Evolutionary conservation across 2,329 filamentous ascomycete genomes (phyloP).

Genomic region (Fusarium poae): DNA sequence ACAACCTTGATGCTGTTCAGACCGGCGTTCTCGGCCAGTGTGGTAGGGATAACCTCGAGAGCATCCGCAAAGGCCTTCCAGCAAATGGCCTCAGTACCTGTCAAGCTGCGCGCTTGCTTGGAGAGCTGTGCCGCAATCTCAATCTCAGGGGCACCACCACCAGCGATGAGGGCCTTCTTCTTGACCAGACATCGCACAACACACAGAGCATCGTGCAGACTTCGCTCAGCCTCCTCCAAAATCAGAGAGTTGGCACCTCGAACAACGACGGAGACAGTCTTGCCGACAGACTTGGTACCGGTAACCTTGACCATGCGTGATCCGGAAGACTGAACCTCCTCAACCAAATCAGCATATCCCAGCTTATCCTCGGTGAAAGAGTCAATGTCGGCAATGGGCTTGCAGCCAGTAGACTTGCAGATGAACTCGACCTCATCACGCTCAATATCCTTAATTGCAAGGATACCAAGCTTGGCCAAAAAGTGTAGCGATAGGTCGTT

Average conservation of each 20-base stretch:
- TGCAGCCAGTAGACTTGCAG: constrained; percentile 99
- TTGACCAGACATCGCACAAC: constrained; percentile 98
- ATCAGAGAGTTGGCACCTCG: constrained; percentile 95
- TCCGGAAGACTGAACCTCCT: constrained; percentile 89
- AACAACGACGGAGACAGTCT: constrained; percentile 94
- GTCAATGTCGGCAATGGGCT: constrained; percentile 97
- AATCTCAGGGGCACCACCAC: constrained; percentile 95
- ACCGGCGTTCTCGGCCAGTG: constrained; percentile 95
- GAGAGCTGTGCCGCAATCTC: constrained; percentile 91
- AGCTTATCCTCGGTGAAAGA: constrained; percentile 99
- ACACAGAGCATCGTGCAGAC: constrained; percentile 95
- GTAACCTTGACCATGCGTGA: constrained; percentile 95
- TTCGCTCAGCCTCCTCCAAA: constrained; percentile 96
- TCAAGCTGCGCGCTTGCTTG: constrained; percentile 83
- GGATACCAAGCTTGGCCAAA: constrained; percentile 94
- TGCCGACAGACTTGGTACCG: constrained; percentile 84
- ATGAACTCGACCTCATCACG: constrained; percentile 99
- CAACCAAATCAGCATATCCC: constrained; percentile 90
- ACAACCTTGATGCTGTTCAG: constrained; percentile 99
- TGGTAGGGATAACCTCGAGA: constrained; percentile 96
- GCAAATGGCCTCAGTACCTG: constrained; percentile 95
- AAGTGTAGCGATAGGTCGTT: constrained; percentile 98
- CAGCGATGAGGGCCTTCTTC: constrained; percentile 99
- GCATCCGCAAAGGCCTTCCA: constrained; percentile 99
- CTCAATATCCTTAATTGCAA: constrained; percentile 97